Percentiles rank a stretch among this genome's conserved stretches.
Conservation (phyloP, 164 flowering plant species). For the grape (Vitis vinifera) region ASM3070453v1 NC_081822.1:5259001-5259500, state of each 20-base stretch:
- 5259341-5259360: slow-evolving; percentile 33
- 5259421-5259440: too few relatives aligned
- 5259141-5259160: slow-evolving; percentile 88
- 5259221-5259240: slow-evolving; percentile 63
- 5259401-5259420: too few relatives aligned
- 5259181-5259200: slow-evolving; percentile 75
- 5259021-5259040: slow-evolving; percentile 18
- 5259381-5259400: too few relatives aligned
- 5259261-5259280: slow-evolving; percentile 91
- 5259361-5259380: too few relatives aligned
- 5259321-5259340: slow-evolving; percentile 89
- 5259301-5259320: slow-evolving; percentile 77
- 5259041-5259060: slow-evolving; percentile 88
- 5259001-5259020: not conserved
- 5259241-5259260: slow-evolving; percentile 75
- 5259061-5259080: slow-evolving; percentile 97
- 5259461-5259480: not conserved
- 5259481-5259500: slow-evolving; percentile 47
- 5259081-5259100: slow-evolving; percentile 92
- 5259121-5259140: slow-evolving; percentile 97
- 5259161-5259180: slow-evolving; percentile 79
- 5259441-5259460: not conserved
- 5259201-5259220: slow-evolving; percentile 89
- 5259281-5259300: slow-evolving; percentile 72
- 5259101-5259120: slow-evolving; percentile 89